These are phyloP conservation scores for Coleophoma cylindrospora DNA, from an alignment of 2,329 filamentous ascomycete species.

Conservation along the genomic window DNA sequence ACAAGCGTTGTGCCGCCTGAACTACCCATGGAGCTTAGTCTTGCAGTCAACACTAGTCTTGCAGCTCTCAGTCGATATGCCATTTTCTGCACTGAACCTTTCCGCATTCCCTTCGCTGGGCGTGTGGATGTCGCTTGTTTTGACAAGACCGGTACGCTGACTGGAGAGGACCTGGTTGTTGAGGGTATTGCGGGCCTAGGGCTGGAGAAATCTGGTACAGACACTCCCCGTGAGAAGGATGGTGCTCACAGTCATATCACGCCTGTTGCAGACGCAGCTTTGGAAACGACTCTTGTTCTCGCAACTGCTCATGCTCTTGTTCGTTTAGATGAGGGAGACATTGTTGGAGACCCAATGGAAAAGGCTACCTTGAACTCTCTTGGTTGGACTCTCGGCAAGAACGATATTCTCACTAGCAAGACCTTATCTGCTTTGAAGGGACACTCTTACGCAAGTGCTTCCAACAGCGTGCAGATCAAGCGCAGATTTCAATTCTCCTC, in stretches of 20 bases:
- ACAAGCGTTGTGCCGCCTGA: conserved; percentile 98
- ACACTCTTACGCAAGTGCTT: conserved; percentile 40
- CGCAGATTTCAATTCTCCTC: conserved; percentile 98
- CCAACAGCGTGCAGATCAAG: conserved; percentile 86
- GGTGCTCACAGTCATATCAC: conserved; percentile 79
- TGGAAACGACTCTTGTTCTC: conserved; percentile 87
- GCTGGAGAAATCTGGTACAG: conserved; percentile 61
- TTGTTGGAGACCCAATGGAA: conserved; percentile 98
- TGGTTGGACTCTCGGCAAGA: conserved; percentile 87
- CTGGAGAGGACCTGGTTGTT: conserved; percentile 93
- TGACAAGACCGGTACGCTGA: conserved; percentile 96
- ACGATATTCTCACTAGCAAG: conserved; percentile 77
- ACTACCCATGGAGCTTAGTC: conserved; percentile 93
- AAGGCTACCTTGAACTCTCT: conserved; percentile 88
- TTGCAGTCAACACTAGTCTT: conserved; percentile 96
- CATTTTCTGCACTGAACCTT: conserved; percentile 98
- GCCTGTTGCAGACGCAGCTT: conserved; percentile 61
- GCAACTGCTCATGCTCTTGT: conserved; percentile 94
- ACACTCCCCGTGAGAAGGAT: conserved; percentile 64
- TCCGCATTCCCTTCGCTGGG: conserved; percentile 94
- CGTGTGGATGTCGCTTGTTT: conserved; percentile 96
- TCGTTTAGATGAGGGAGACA: conserved; percentile 92
- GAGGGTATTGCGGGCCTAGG: conserved; percentile 91
- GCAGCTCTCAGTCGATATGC: conserved; percentile 91
- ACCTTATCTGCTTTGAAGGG: conserved; percentile 38